Base-by-base conservation (phyloP, 2,329 filamentous ascomycete genomes). In the Exophiala sideris region DNA sequence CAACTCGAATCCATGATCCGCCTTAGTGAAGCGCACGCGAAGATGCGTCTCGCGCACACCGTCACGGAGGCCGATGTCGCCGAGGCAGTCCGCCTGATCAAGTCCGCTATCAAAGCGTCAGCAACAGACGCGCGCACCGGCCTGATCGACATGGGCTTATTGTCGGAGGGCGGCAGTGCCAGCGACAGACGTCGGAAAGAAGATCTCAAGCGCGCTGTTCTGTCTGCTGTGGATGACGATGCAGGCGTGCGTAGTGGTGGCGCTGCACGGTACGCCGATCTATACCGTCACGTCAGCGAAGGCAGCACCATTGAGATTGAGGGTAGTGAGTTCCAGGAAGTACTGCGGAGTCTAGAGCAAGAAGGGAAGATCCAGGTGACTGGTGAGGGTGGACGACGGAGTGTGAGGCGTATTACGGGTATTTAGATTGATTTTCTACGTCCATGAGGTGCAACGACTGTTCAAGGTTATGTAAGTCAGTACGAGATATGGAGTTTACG, bases 1-100 rank as follows among this genome's bases (percentile, higher is more conserved):
- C 94, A 99, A 73, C 80, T 99, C 5, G 95, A 99, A 74, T 94
- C 88, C 42, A 99, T 99, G 95, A 97, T 99, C 68, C 92, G 94
- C 58, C 86, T 99, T 2, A 77, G 91, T 1, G 94, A 99, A 76
- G 94, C 91, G 0, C 95, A 99, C 72, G 95, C 94, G 46, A 96
- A 96, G 73, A 99, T 99, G 95, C 88, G 94, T 3, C 82, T 99
- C 4, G 83, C 87, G 0, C 70, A 78, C 2, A 82, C 79, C 11
- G 94, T 99, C 39, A 91, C 88, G 0, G 83, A 81, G 24, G 81
- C 82, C 45, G 95, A 99, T 66, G 95, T 99, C 5, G 76, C 84
- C 46, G 94, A 99, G 75, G 91, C 94, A 0, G 89, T 95, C 44
- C 87, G 94, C 9, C 79, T 99, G 39, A 99, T 99, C 72, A 90